Base-by-base conservation (phyloP, 192 early-diverging fungal species). In the Rhizoclosmatium globosum region DNA sequence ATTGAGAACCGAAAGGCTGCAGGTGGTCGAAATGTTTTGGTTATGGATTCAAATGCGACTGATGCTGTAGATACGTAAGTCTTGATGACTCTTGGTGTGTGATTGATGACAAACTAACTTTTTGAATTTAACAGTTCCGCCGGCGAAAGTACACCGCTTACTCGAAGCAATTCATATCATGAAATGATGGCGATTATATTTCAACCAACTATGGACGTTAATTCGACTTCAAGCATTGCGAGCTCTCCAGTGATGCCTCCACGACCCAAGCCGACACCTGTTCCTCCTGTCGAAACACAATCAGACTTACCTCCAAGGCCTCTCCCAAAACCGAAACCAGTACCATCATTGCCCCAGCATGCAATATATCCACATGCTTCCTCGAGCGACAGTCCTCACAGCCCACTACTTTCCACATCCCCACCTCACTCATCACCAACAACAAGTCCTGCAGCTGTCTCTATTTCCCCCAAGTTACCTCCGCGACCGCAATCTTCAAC, bases 91-190 rank as follows among this genome's bases (percentile, higher is more conserved):
- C 31, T 31, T 31, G 31, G 31, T 57, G 56, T 57, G 56, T 57
- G 56, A 57, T 57, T 31, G 31, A 31, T 31, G 0, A 0, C 31
- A 31, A 31, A 31, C 31, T 31, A 31, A 31, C 31, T 31, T 31
- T 31, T 31, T 31, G 31, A 31, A 31, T 31, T 31, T 31, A 31
- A 31, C 31, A 31, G 31, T 62, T 62, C 60, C 15, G 60, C 60
- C 23, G 21, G 21, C 4, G 66, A 68, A 68, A 45, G 4, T 21
- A 68, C 66, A 17, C 66, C 66, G 17, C 43, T 68, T 46, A 47
- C 21, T 6, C 21, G 66, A 7, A 68, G 66, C 66, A 68, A 68
- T 68, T 68, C 66, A 17, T 68, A 68, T 47, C 31, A n/a, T 39
- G 60, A 21, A 21, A 62, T 62, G 11, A 39, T 19, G 38, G 23